Base-by-base conservation (phyloP, 2,329 filamentous ascomycete species). In the Fusarium ramigenum region DNA sequence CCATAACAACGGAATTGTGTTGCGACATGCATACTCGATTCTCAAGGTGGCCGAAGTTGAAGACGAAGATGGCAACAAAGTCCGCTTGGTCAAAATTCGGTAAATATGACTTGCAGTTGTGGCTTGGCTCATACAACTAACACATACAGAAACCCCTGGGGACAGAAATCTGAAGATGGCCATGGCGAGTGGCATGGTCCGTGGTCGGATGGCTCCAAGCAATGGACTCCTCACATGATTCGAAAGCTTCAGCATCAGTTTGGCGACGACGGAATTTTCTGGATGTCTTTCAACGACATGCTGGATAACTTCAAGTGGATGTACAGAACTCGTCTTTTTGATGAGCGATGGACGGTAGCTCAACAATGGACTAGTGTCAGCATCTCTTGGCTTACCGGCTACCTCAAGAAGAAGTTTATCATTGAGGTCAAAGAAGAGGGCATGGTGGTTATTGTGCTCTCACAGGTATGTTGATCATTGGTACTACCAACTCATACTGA, bases 191-290 rank as follows among this genome's bases (percentile, higher is more conserved):
- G 92, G 92, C 90, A 88, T 60, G 92, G 92, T 19, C 86, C 90
- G 9, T 94, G 92, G 92, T 90, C 89, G 42, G 92, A 94, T 78
- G 92, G 92, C 1, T 92, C 90, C 9, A 89, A 91, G 73, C 88
- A 93, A 78, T 94, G 92, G 92, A 93, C 91, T 3, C 84, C 91
- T 0, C 88, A 93, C 75, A 93, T 92, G 91, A 90, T 94, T 83
- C 82, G 88, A 69, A 88, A 89, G 69, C 83, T 93, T 6, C 84
- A 87, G 34, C 90, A 93, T 78, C 87, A 87, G 56, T 93, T 93
- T 72, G 91, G 90, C 23, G 90, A 93, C 72, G 91, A 93, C 73
- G 91, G 91, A 21, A 84, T 82, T 25, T 85, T 85, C 71, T 85
- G 85, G 85, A 86, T 86, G 81, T 78, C 82, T 9, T 85, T 82